These are phyloP conservation scores for Penicillium longicatenatum DNA, from an alignment of 495 filamentous ascomycete genomes.

Conservation along the genomic window DNA sequence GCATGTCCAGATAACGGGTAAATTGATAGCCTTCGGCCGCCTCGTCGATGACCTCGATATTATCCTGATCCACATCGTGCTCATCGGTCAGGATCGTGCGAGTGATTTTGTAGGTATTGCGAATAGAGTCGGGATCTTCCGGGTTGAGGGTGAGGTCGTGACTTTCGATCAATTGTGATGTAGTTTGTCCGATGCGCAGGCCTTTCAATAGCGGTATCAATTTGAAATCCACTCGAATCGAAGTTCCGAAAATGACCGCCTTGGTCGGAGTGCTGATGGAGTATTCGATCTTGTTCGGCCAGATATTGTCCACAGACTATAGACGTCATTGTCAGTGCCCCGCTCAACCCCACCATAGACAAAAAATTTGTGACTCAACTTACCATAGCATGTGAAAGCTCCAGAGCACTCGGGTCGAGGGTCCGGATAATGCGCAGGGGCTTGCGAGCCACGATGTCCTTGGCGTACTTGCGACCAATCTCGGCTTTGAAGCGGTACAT, in stretches of 20 bases:
- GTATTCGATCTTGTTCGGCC: conserved; percentile 94
- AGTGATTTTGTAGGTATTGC: conserved; percentile 60
- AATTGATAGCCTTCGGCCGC: conserved; percentile 80
- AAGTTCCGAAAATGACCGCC: conserved; percentile 86
- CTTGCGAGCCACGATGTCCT: conserved; percentile 76
- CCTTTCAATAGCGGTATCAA: conserved; percentile 87
- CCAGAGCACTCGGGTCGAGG: conserved; percentile 74
- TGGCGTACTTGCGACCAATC: conserved; percentile 76
- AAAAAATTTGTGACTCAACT: conserved; percentile 7
- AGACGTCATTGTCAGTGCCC: conserved; percentile 12
- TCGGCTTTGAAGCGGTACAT: conserved; percentile 88
- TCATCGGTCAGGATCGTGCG: conserved; percentile 65
- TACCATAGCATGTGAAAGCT: conserved; percentile 84
- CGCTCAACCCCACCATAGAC: neutral
- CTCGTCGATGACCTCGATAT: conserved; percentile 69
- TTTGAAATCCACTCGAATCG: conserved; percentile 74
- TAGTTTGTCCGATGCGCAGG: conserved; percentile 74
- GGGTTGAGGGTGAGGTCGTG: conserved; percentile 65
- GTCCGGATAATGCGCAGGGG: conserved; percentile 88
- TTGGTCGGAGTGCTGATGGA: conserved; percentile 86
- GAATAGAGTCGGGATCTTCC: conserved; percentile 51
- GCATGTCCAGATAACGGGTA: conserved; percentile 66
- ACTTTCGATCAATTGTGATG: conserved; percentile 72
- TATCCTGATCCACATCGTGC: conserved; percentile 58
- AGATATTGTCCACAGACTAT: conserved; percentile 85